These are phyloP conservation scores for Tympanopsis confertula DNA, from an alignment of 2,329 filamentous ascomycete genomes.

Conservation along the genomic window DNA sequence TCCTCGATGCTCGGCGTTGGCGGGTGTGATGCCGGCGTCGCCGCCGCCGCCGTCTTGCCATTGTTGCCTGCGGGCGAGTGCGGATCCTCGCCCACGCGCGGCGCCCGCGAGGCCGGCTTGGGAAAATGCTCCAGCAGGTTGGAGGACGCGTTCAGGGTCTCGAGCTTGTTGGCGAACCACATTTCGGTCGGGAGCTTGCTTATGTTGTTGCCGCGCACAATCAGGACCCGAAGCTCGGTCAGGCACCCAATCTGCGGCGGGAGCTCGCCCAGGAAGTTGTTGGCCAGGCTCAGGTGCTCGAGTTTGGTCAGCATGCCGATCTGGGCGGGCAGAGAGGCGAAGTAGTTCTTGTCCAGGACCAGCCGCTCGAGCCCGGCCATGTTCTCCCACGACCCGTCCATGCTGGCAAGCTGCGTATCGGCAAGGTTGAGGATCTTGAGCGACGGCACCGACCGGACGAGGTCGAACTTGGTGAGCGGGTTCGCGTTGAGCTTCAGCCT, in stretches of 20 bases:
- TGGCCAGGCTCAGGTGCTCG: slow-evolving; percentile 86
- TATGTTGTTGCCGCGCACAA: slow-evolving; percentile 88
- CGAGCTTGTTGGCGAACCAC: slow-evolving; percentile 87
- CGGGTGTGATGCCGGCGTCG: slow-evolving; percentile 30
- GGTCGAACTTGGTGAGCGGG: slow-evolving; percentile 85
- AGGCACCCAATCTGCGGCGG: slow-evolving; percentile 83
- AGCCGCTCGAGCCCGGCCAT: slow-evolving; percentile 79
- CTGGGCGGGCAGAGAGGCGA: slow-evolving; percentile 75
- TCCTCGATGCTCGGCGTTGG: slow-evolving; percentile 68
- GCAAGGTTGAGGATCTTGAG: slow-evolving; percentile 81
- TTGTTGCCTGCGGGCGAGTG: slow-evolving; percentile 2
- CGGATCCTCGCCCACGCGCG: slow-evolving; percentile 45
- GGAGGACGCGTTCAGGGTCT: slow-evolving; percentile 88
- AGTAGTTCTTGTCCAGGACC: slow-evolving; percentile 88
- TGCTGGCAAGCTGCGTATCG: slow-evolving; percentile 78
- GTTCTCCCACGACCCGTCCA: slow-evolving; percentile 80
- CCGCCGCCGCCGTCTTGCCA: slow-evolving; percentile 13
- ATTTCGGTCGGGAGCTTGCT: slow-evolving; percentile 79
- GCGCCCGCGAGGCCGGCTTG: slow-evolving; percentile 64
- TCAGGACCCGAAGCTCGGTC: slow-evolving; percentile 70
- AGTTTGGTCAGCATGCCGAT: slow-evolving; percentile 74
- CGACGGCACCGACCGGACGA: slow-evolving; percentile 65
- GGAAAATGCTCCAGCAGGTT: slow-evolving; percentile 87
- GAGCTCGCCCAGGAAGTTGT: slow-evolving; percentile 75
- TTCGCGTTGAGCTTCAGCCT: slow-evolving; percentile 87